Conservation (phyloP, 2,329 filamentous ascomycete genomes). For the Curvularia sp. region DNA sequence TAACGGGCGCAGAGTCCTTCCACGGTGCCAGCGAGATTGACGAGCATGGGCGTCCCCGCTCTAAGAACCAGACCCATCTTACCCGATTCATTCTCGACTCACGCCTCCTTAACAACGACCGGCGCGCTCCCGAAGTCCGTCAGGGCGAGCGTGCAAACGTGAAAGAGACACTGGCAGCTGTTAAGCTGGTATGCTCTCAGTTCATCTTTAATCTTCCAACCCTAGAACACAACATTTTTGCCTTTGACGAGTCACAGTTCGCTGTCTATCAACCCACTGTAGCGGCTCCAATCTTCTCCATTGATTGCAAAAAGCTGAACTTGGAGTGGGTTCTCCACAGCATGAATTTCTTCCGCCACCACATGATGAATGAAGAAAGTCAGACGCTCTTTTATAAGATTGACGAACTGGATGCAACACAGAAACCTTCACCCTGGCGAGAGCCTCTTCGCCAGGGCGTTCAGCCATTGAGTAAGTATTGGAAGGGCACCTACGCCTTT, state of each 20-base stretch:
- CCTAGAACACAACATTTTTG: constrained; percentile 34
- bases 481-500: constrained; percentile 61
- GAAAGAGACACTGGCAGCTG: constrained; percentile 33
- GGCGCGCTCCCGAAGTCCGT: constrained; percentile 25
- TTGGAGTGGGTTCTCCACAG: constrained; percentile 57
- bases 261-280: constrained; percentile 52
- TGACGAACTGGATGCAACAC: constrained; percentile 41
- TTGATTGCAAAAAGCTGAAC: constrained; percentile 49
- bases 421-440: constrained; percentile 56
- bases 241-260: constrained; percentile 57
- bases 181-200: constrained; percentile 46
- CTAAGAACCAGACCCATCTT: constrained; percentile 47
- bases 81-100: constrained; percentile 42
- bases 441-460: constrained; percentile 46
- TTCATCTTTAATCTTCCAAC: constrained; percentile 36
- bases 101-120: constrained; percentile 36
- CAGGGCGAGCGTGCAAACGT: constrained; percentile 12
- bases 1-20: constrained; percentile 41
- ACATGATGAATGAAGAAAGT: constrained; percentile 54
- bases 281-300: constrained; percentile 50
- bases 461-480: constrained; percentile 52
- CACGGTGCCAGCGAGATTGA: constrained; percentile 25
- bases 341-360: constrained; percentile 62
- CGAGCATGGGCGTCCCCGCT: constrained; percentile 33
- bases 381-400: constrained; percentile 50